A percentile compares a stretch with the other conserved stretches of the same genome.
phyloP scores from a whole-genome alignment of 371 early-diverging fungal species.

The Sanchytrium tribonematis region DNA sequence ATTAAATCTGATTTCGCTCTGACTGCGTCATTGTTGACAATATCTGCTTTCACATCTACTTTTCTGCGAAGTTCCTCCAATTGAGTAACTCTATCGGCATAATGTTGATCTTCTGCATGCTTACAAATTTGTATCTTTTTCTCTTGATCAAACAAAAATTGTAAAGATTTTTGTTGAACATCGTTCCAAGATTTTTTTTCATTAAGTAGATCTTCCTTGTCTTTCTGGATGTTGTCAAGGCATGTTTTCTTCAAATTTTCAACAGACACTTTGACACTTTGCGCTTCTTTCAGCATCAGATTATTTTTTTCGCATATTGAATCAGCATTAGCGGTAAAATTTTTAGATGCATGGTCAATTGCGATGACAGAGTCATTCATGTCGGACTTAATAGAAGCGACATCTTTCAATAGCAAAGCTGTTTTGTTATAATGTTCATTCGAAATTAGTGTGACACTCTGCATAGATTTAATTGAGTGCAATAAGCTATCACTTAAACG shows the following conservation, averaged over 20 bases:
- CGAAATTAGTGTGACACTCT: background rate
- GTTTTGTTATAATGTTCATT: background rate
- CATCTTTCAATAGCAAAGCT: background rate
- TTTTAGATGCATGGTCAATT: too few species aligned
- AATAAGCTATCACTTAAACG: background rate
- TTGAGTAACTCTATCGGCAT: background rate
- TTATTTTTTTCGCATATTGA: too few species aligned
- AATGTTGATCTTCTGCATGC: background rate
- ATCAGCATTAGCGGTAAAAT: too few species aligned
- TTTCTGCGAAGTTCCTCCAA: background rate
- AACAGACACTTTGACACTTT: too few species aligned
- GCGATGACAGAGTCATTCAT: too few species aligned
- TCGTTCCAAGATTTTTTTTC: background rate
- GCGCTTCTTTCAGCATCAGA: too few species aligned
- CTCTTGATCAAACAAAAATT: background rate
- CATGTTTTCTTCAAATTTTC: background rate
- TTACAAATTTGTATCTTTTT: background rate
- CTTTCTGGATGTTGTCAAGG: background rate
- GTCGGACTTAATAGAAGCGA: background rate
- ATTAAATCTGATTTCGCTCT: background rate
- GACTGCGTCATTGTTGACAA: background rate
- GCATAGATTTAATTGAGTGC: background rate
- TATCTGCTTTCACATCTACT: background rate
- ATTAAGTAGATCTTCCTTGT: background rate
- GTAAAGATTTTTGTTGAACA: background rate